Conservation (phyloP, 2,329 filamentous ascomycete species). For the Colletotrichum spaethianum region DNA sequence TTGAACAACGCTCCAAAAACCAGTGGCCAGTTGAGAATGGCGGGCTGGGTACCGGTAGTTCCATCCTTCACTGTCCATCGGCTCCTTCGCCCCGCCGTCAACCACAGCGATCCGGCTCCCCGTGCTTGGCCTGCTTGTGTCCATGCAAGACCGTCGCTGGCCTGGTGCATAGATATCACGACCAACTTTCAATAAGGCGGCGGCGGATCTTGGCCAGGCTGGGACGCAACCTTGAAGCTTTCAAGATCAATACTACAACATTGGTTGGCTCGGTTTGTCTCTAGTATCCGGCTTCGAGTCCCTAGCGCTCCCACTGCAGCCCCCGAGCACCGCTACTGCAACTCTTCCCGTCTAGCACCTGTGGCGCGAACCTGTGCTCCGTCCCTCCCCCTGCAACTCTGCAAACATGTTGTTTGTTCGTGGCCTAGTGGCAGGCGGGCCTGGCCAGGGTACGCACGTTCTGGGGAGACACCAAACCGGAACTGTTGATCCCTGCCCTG, state of each 20-base stretch:
- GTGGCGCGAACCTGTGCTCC: background rate
- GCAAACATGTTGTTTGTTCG: background rate
- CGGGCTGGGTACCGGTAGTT: constrained; percentile 12
- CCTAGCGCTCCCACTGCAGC: constrained; percentile 6
- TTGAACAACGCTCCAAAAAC: background rate
- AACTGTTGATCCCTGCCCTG: constrained; percentile 12
- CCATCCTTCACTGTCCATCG: background rate
- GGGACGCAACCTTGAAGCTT: background rate
- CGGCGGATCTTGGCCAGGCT: background rate
- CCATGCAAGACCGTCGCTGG: constrained; percentile 15
- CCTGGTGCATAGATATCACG: background rate
- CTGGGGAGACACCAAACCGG: constrained; percentile 20
- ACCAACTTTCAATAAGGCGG: background rate
- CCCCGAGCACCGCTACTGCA: constrained; percentile 12
- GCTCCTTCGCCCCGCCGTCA: background rate
- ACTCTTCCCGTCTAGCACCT: constrained; percentile 9
- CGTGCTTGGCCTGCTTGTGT: constrained; percentile 15
- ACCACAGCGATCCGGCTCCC: constrained; percentile 12
- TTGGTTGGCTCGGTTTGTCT: background rate
- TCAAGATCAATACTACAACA: background rate
- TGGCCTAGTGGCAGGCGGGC: background rate
- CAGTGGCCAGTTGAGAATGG: background rate
- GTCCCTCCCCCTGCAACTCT: background rate
- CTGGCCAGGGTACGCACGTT: constrained; percentile 12
- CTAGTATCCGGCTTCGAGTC: background rate